Conservation (phyloP, 2,329 filamentous ascomycete genomes). For the Aureobasidium zeae region DNA sequence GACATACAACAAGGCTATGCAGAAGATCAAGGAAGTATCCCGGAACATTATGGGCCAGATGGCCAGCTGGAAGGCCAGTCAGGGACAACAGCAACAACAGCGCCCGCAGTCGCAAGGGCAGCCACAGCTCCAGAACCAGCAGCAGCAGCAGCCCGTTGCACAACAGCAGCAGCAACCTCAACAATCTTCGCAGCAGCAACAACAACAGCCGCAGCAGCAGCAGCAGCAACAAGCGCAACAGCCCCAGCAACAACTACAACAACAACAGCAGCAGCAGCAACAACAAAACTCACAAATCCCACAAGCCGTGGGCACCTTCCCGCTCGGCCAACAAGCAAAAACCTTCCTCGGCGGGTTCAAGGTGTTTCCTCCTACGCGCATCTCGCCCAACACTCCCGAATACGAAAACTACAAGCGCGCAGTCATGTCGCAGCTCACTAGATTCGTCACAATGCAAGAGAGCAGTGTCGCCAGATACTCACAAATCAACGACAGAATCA, state of each 20-base stretch:
- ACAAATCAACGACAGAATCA: constrained; percentile 8
- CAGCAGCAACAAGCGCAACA: constrained; percentile 16
- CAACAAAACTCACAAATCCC: constrained; percentile 25
- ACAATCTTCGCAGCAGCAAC: constrained; percentile 18
- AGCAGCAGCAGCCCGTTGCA: constrained; percentile 7
- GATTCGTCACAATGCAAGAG: constrained; percentile 13
- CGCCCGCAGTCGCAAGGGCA: constrained; percentile 1
- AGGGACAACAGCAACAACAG: background rate
- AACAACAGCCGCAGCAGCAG: constrained; percentile 16
- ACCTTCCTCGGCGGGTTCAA: constrained; percentile 15
- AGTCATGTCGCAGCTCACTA: constrained; percentile 7
- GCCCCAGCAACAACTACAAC: constrained; percentile 18
- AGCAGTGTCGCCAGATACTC: constrained; percentile 12
- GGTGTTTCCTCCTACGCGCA: constrained; percentile 15
- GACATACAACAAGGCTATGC: constrained; percentile 17
- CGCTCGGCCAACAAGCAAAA: constrained; percentile 25
- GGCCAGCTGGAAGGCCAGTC: constrained; percentile 13
- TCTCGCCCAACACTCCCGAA: constrained; percentile 15
- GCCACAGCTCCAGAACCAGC: constrained; percentile 4
- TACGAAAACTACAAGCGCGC: constrained; percentile 17
- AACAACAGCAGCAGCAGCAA: constrained; percentile 16
- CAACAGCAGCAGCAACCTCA: constrained; percentile 6
- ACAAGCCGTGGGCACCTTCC: constrained; percentile 23
- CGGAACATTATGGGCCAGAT: constrained; percentile 16
- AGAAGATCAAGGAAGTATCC: constrained; percentile 20